phyloP scores from a whole-genome alignment of 441 rosid genomes.

The Aquilaria agallochum region DNA sequence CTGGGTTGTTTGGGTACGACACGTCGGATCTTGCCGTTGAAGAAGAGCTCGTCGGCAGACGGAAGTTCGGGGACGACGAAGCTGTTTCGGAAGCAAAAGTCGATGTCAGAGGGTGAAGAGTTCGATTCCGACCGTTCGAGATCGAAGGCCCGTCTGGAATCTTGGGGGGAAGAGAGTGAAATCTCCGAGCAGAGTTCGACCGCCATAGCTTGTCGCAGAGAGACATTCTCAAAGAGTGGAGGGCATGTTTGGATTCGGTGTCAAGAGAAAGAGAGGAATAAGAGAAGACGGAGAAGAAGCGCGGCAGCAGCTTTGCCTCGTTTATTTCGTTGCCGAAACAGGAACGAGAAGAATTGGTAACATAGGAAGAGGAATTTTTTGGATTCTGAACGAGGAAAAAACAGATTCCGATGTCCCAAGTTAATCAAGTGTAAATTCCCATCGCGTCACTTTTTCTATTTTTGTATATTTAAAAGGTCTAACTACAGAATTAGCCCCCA shows the following conservation, averaged over 20 bases:
- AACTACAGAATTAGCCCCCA: too few species aligned
- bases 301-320: too few species aligned
- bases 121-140: slow-evolving; percentile 34
- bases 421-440: too few species aligned
- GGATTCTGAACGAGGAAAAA: too few species aligned
- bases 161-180: slow-evolving; percentile 72
- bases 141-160: slow-evolving; percentile 40
- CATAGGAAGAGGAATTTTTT: too few species aligned
- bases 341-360: too few species aligned
- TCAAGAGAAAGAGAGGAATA: slow-evolving; percentile 10
- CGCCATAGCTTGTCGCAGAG: slow-evolving; percentile 38
- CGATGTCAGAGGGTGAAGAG: slow-evolving; percentile 51
- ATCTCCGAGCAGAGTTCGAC: slow-evolving; percentile 73
- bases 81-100: slow-evolving; percentile 54
- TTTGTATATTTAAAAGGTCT: too few species aligned
- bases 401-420: too few species aligned
- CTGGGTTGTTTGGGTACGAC: slow-evolving; percentile 48
- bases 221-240: neutral
- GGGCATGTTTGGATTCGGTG: slow-evolving; percentile 3
- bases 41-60: slow-evolving; percentile 88
- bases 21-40: slow-evolving; percentile 78
- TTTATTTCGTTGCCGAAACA: too few species aligned
- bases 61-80: slow-evolving; percentile 51
- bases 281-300: too few species aligned
- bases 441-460: too few species aligned